phyloP scores from a whole-genome alignment of 768 basidiomycete species.

The Suillus variegatus region DNA sequence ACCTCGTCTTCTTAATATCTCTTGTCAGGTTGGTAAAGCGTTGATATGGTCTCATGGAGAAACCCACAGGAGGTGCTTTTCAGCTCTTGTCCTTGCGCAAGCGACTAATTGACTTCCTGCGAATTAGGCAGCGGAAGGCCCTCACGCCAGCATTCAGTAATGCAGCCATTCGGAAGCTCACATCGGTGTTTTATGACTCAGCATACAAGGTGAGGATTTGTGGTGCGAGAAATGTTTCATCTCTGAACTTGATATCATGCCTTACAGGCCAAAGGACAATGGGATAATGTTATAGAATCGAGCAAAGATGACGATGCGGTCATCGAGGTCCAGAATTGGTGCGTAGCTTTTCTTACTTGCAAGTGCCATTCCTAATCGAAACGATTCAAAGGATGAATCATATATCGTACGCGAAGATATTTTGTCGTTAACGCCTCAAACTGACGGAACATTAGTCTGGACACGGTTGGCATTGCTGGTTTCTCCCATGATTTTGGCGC shows the following conservation, averaged over 20 bases:
- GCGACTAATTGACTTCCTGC: background rate
- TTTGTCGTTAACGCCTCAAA: too few species aligned
- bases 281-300: too few species aligned
- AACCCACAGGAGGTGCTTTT: background rate
- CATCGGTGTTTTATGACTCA: constrained; percentile 41
- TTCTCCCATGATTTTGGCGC: too few species aligned
- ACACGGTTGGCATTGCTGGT: too few species aligned
- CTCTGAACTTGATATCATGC: background rate
- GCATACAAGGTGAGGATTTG: constrained; percentile 39
- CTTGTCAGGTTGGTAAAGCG: constrained; percentile 27
- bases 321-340: too few species aligned
- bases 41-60: constrained; percentile 26
- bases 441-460: too few species aligned
- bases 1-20: background rate
- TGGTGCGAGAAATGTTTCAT: background rate
- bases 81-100: background rate
- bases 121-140: constrained; percentile 35
- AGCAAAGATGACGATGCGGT: too few species aligned
- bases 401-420: too few species aligned
- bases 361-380: too few species aligned
- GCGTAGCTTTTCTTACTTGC: too few species aligned
- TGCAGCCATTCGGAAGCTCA: constrained; percentile 38
- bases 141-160: constrained; percentile 44
- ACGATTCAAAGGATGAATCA: too few species aligned
- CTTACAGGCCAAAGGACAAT: too few species aligned